phyloP scores from a whole-genome alignment of 257 asterid species.

The Eucommia ulmoides region DNA sequence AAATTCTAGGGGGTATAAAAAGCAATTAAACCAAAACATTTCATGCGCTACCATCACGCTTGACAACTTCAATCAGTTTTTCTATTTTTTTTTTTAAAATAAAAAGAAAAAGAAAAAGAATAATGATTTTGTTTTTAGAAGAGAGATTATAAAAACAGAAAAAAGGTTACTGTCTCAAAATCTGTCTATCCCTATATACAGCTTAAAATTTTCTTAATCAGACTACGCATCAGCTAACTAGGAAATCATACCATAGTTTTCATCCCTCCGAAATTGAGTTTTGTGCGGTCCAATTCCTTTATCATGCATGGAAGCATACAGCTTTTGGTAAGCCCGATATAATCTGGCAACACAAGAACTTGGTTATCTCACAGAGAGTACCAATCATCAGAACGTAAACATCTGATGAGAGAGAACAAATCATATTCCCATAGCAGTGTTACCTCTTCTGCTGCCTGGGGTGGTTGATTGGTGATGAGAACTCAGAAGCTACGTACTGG shows the following conservation, averaged over 20 bases:
- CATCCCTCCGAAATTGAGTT: constrained; percentile 95
- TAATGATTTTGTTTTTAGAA: no score
- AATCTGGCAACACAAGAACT: constrained; percentile 37
- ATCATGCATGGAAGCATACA: constrained; percentile 80
- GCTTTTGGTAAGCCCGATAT: constrained; percentile 72
- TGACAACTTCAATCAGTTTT: no score
- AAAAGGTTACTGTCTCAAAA: no score
- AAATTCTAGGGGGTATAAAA: no score
- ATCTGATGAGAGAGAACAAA: neutral
- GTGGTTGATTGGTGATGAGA: constrained; percentile 73
- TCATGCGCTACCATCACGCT: no score
- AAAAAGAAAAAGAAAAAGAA: no score
- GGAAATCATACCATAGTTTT: constrained; percentile 70
- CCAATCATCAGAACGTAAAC: neutral
- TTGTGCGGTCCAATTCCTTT: constrained; percentile 77
- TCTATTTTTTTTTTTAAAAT: no score
- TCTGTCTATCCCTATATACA: no score
- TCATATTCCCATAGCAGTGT: constrained; percentile 5
- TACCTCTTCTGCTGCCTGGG: constrained; percentile 79
- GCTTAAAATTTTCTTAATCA: no score
- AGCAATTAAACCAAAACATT: no score
- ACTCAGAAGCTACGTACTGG: constrained; percentile 90
- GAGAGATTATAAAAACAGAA: no score
- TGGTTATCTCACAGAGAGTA: constrained; percentile 1
- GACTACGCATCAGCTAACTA: no score